Base-by-base conservation (phyloP, 805 yeast species). In the Candida boleticola region DNA sequence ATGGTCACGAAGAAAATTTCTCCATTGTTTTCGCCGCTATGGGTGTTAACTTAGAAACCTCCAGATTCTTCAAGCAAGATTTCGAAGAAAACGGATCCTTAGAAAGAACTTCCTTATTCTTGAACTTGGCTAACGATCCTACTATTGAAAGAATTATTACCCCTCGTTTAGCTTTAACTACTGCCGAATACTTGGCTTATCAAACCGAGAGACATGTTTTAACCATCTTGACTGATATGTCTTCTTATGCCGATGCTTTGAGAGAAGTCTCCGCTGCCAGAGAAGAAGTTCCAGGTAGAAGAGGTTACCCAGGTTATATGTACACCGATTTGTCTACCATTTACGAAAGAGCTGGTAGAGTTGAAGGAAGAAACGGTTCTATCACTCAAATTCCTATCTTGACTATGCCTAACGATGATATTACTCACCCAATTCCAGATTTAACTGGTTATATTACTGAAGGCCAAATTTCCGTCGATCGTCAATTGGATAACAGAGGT, bases 281-380 rank as follows among this genome's bases (percentile, higher is more conserved):
- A 79, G 99, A 93, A 73, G 99, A 95, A 74, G 99, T 93, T 36
- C 99, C 99, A 64, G 99, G 99, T 79, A 89, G 99, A 81, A 89
- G 99, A 83, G 99, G 99, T 78, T 93, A 93, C 71, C 99, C 99
- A 51, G 99, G 99, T 86, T 93, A 93, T 71, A 93, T 93, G 99
- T 93, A 93, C 75, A 93, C 99, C 37, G 99, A 93, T 84, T 88
- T 93, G 77, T 88, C 98, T 39, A 93, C 98, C 40, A 89, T 93
- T 61, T 93, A 93, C 69, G 99, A 93, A 76, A 88, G 99, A 77
- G 99, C 99, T 36, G 99, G 99, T 67, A 87, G 99, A 77, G 98
- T 93, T 49, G 99, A 93, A 74, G 99, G 99, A 53, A 85, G 99
- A 75, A 93, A 93, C 62, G 99, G 99, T 66, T 93, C 99, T 37